Conservation (phyloP, 352 stramenopile genomes). For the Paralagenidium karlingii region DNA sequence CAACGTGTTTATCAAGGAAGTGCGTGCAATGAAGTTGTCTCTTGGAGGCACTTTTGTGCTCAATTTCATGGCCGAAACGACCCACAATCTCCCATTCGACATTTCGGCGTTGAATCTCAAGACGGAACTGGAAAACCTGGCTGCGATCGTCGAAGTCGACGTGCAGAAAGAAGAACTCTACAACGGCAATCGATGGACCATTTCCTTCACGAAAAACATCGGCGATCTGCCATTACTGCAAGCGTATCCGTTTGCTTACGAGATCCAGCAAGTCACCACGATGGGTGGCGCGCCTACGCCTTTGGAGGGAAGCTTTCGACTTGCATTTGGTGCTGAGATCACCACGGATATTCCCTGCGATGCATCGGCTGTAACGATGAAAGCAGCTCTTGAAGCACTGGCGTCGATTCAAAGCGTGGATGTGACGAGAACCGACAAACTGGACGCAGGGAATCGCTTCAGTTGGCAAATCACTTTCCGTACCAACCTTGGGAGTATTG, state of each 20-base stretch:
- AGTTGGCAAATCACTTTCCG: constrained; percentile 92
- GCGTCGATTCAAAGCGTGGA: constrained; percentile 83
- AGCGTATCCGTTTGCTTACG: constrained; percentile 81
- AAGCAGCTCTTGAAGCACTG: constrained; percentile 82
- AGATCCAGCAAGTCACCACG: constrained; percentile 89
- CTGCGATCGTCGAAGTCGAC: constrained; percentile 44
- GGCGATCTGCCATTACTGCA: constrained; percentile 89
- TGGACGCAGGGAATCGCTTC: constrained; percentile 76
- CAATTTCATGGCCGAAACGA: constrained; percentile 85
- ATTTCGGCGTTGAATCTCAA: constrained; percentile 80
- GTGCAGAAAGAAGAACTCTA: constrained; percentile 51
- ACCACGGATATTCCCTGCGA: constrained; percentile 81
- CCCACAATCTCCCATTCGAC: constrained; percentile 86
- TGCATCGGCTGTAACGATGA: constrained; percentile 69
- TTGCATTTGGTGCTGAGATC: constrained; percentile 69
- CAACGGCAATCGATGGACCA: constrained; percentile 86
- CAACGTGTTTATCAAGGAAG: constrained; percentile 46
- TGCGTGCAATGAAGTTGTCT: constrained; percentile 60
- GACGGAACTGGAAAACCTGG: constrained; percentile 62
- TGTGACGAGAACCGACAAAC: constrained; percentile 56
- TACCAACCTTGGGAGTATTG: constrained; percentile 68
- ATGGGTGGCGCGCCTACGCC: constrained; percentile 88
- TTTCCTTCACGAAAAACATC: constrained; percentile 93
- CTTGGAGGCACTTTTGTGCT: constrained; percentile 90
- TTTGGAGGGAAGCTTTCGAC: constrained; percentile 80